These are phyloP conservation scores for Orobanche coerulescens DNA, from an alignment of 257 asterid genomes.

Conservation along the genomic window DNA sequence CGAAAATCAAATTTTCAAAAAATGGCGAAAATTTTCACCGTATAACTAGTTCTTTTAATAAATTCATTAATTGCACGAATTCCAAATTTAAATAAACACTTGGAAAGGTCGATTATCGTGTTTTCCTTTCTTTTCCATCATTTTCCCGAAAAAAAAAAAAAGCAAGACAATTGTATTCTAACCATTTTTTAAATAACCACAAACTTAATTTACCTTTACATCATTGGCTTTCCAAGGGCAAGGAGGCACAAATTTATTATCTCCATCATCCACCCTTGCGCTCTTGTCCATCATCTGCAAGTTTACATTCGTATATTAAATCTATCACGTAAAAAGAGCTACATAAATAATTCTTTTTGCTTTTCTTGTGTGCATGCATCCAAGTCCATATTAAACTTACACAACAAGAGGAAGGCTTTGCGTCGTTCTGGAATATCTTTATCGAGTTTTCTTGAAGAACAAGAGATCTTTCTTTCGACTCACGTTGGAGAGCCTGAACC, in stretches of 20 bases:
- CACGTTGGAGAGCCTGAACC: slow-evolving; percentile 64
- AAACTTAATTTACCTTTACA: slow-evolving; percentile 44
- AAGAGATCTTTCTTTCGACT: slow-evolving; percentile 40
- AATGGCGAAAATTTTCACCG: no score
- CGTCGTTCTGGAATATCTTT: slow-evolving; percentile 29
- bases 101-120: no score
- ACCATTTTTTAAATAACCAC: no score
- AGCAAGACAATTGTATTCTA: no score
- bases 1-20: no score
- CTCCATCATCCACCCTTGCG: slow-evolving; percentile 45
- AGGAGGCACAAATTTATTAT: slow-evolving; percentile 48
- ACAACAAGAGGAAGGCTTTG: slow-evolving; percentile 38
- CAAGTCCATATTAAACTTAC: slow-evolving; percentile 35
- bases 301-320: slow-evolving; percentile 1
- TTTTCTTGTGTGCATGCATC: no score
- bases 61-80: no score
- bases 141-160: no score
- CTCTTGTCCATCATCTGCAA: slow-evolving; percentile 51
- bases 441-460: slow-evolving; percentile 41
- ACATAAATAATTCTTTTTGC: no score
- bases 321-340: slow-evolving; percentile 1
- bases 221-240: slow-evolving; percentile 85
- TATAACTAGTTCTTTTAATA: no score
- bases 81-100: no score
- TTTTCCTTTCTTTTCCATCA: no score